Evolutionary conservation across 2,329 filamentous ascomycete genomes (phyloP), one percentile per base, ranked within the genome.

Genomic region (Phoma sp.): DNA sequence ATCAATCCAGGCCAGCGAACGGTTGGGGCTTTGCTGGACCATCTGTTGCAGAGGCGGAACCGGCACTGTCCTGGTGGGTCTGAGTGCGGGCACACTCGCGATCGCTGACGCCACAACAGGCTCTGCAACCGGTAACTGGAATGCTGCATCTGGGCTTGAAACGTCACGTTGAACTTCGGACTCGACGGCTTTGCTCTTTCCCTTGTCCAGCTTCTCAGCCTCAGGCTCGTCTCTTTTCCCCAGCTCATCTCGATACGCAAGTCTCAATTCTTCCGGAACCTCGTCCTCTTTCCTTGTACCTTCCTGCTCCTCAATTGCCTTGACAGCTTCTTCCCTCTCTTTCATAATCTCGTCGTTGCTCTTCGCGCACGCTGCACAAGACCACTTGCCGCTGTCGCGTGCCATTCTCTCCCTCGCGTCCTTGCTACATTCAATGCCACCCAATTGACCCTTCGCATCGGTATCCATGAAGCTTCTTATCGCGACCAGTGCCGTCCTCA

Each of bases 391-490:
- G 57, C 87, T 92, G 67, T 89, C 85, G 41, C 72, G 78, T 4
- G 95, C 95, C 66, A 95, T 84, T 40, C 84, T 79, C 66, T 82
- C 82, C 50, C 94, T 81, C 45, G 90, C 85, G 5, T 81, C 61
- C 17, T 63, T 87, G 24, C 80, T 85, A 3, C 88, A 88, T 62
- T 97, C 93, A 67, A 98, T 81, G 0, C 95, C 95, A 12, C 95
- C 95, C 1, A 99, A 81, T 79, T 98, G 95, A 1, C 95, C 95
- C 65, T 85, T 86, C 8, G 90, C 87, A 64, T 94, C 91, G 3
- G 89, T 93, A 74, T 96, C 92, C 92, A 99, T 98, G 76, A 97
- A 97, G 65, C 86, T 89, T 50, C 95, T 81, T 43, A 98, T 85
- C 6, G 86, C 87, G 4, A 86, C 81, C 52, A 99, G 79, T 15